Evolutionary conservation across 192 early-diverging fungal genomes (phyloP).

Genomic region (Backusella tuberculispora): DNA sequence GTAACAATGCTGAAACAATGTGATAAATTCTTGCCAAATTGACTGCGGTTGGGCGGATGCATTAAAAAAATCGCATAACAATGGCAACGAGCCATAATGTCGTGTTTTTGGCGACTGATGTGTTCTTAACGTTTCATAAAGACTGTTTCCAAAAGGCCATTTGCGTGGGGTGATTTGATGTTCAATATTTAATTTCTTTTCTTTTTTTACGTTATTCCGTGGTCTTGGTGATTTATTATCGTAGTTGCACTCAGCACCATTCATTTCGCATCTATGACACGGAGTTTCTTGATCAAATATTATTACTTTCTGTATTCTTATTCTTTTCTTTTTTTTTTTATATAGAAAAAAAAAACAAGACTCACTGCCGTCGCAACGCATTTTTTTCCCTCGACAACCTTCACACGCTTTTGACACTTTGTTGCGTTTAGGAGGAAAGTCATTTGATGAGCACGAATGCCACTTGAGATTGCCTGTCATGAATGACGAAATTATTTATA

Average conservation of each 20-base stretch:
- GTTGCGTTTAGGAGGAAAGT: slow-evolving; percentile 23
- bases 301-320: background rate
- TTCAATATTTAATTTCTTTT: background rate
- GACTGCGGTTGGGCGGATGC: background rate
- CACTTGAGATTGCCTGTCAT: slow-evolving; percentile 26
- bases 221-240: slow-evolving; percentile 18
- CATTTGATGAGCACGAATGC: slow-evolving; percentile 30
- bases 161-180: background rate
- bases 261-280: slow-evolving; percentile 12
- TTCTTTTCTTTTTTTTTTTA: background rate
- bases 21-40: slow-evolving; percentile 15
- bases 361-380: slow-evolving; percentile 32
- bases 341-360: background rate
- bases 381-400: slow-evolving; percentile 28
- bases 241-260: slow-evolving; percentile 1
- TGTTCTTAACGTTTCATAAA: slow-evolving; percentile 18
- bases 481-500: background rate
- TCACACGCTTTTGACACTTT: slow-evolving; percentile 30
- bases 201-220: slow-evolving; percentile 3
- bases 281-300: background rate
- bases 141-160: slow-evolving; percentile 2
- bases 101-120: slow-evolving; percentile 15
- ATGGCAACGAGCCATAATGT: slow-evolving; percentile 6
- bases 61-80: slow-evolving; percentile 20
- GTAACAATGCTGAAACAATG: background rate